Base-by-base conservation (phyloP, 352 stramenopile genomes). In the Poterioochromonas sp. region DNA sequence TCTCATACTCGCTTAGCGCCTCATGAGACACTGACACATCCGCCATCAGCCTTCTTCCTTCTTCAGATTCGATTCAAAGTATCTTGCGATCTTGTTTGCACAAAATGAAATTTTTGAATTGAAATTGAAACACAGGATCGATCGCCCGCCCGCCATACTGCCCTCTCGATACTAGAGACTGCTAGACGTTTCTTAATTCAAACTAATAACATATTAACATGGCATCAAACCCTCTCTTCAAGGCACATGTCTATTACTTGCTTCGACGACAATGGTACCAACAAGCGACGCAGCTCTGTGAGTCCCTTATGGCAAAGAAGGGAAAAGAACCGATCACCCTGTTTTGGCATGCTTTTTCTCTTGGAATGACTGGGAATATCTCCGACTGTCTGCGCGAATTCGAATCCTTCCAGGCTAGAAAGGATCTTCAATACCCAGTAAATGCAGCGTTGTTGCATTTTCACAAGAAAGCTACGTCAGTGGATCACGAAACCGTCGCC, bases 321-420 rank as follows among this genome's bases (percentile, higher is more conserved):
- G 89, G 88, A 79, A 90, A 83, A 41, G 90, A 94, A 76, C 82
- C 87, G 29, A 78, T 81, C n/a, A 82, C 94, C 22, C 39, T 92
- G 49, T 95, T 94, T 82, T 95, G 90, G 90, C 84, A 88, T 18
- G 88, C 88, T 29, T 91, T 93, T 79, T 87, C 83, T 15, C 89
- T 93, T 77, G 87, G 85, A 0, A 81, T 92, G 65, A 88, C 93
- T 34, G 80, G 80, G 32, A 81, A 53, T n/a, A 76, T 76, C 26
- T 34, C 40, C 29, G 64, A 84, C 35, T 88, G 88, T 41, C 92
- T 95, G 79, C 89, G 89, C 41, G 86, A 92, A 54, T 83, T 94
- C 32, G 90, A 94, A 73, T 87, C 82, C 77, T 83, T 94, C 37
- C 54, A 70, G 3, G 20, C 12, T 53, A 11, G 73, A 39, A 69